Conservation (phyloP, 2,329 filamentous ascomycete genomes). For the Cercospora zeae-maydis region DNA sequence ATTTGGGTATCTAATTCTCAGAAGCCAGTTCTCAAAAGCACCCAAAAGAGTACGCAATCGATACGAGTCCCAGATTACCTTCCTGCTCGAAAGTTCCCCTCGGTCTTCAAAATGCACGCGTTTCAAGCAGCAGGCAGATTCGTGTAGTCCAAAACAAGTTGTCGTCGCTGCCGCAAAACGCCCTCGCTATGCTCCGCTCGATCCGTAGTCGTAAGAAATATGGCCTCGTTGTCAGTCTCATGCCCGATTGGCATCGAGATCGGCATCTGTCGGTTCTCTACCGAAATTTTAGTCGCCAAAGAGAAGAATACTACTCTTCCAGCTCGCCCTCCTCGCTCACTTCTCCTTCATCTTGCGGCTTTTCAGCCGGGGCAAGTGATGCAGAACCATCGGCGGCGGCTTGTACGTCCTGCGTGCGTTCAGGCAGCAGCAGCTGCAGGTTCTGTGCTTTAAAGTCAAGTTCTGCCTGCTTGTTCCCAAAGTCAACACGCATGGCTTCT, state of each 20-base stretch:
- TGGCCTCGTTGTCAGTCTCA: background rate
- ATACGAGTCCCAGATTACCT: background rate
- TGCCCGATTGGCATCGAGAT: background rate
- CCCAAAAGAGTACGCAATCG: background rate
- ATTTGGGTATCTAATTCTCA: background rate
- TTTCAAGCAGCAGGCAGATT: background rate
- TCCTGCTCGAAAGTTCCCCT: background rate
- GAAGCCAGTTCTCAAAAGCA: background rate
- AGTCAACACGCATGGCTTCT: slow-evolving; percentile 29
- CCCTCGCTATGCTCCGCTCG: background rate
- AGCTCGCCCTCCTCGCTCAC: slow-evolving; percentile 49
- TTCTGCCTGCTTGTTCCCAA: slow-evolving; percentile 29
- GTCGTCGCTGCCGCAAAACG: background rate
- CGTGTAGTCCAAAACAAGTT: background rate
- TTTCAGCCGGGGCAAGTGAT: slow-evolving; percentile 5
- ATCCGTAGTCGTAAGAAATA: background rate
- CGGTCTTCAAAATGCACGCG: background rate
- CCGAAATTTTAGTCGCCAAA: background rate
- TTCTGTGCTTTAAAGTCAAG: slow-evolving; percentile 21
- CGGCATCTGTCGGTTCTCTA: background rate
- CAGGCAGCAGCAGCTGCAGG: slow-evolving; percentile 1
- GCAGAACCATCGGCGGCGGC: slow-evolving; percentile 1
- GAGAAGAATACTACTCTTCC: slow-evolving; percentile 38
- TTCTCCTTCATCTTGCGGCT: slow-evolving; percentile 28
- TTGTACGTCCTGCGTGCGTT: slow-evolving; percentile 5